A percentile compares a stretch with the other conserved stretches of the same genome.
Evolutionary conservation across 2,329 filamentous ascomycete genomes (phyloP).

Genomic region (Dactylellina sp.): DNA sequence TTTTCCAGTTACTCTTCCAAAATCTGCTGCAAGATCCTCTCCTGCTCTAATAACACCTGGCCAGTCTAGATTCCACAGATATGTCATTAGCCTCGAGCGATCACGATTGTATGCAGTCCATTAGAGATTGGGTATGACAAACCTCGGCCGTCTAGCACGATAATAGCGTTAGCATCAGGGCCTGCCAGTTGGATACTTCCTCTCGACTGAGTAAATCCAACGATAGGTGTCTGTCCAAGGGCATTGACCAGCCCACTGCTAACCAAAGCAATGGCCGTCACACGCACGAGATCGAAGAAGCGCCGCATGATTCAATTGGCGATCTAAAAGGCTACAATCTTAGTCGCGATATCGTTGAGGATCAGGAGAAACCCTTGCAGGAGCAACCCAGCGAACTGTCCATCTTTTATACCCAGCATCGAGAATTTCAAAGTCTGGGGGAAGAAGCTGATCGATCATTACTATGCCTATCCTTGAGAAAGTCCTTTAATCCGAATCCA

Average conservation of each 20-base stretch:
- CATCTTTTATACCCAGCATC: slow-evolving; percentile 45
- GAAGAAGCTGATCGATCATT: slow-evolving; percentile 1
- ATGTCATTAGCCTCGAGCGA: slow-evolving; percentile 5
- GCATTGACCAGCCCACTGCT: slow-evolving; percentile 48
- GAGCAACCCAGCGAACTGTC: slow-evolving; percentile 13
- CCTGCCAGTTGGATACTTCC: slow-evolving; percentile 52
- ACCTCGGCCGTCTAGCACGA: slow-evolving; percentile 54
- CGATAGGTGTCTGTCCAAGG: slow-evolving; percentile 49
- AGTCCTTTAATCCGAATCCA: slow-evolving; percentile 19
- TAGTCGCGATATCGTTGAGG: slow-evolving; percentile 33
- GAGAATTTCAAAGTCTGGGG: slow-evolving; percentile 1
- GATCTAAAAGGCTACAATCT: slow-evolving; percentile 36
- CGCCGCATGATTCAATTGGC: slow-evolving; percentile 50
- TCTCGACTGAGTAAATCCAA: slow-evolving; percentile 41
- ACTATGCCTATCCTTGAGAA: slow-evolving; percentile 13
- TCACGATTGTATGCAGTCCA: background rate
- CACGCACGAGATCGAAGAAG: slow-evolving; percentile 43
- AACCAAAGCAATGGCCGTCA: slow-evolving; percentile 47
- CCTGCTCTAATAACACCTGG: slow-evolving; percentile 75
- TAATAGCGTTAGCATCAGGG: slow-evolving; percentile 39
- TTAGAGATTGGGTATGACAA: background rate
- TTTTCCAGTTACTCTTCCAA: slow-evolving; percentile 75
- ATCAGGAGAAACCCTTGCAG: slow-evolving; percentile 32
- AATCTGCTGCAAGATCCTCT: slow-evolving; percentile 75
- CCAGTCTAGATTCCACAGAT: slow-evolving; percentile 55